Evolutionary conservation across 345 rosid genomes (phyloP).

Genomic region (Linum trigynum): DNA sequence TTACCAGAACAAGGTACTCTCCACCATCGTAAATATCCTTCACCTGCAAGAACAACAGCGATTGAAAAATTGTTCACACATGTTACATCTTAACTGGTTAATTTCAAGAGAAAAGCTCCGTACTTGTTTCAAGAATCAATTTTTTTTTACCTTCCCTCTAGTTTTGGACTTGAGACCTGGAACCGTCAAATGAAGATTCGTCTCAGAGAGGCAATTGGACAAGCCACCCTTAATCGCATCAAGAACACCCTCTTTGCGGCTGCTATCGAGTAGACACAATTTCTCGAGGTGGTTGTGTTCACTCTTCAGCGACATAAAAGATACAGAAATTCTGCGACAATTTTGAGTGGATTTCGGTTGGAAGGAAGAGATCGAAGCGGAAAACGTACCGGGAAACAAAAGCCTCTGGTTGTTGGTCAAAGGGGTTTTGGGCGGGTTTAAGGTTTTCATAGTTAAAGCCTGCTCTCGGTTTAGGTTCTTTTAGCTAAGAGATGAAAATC

Average conservation of each 20-base stretch:
- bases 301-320: slow-evolving; percentile 4
- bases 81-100: too few relatives aligned
- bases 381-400: neutral
- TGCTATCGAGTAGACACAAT: slow-evolving; percentile 18
- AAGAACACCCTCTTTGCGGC: slow-evolving; percentile 52
- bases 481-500: too few relatives aligned
- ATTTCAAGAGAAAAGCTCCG: neutral
- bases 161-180: slow-evolving; percentile 68
- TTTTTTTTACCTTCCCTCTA: slow-evolving; percentile 78
- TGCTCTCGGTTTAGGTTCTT: too few relatives aligned
- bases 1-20: slow-evolving; percentile 74
- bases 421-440: slow-evolving; percentile 17
- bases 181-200: slow-evolving; percentile 62
- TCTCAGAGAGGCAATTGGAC: slow-evolving; percentile 65
- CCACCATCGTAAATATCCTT: slow-evolving; percentile 83
- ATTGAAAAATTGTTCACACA: neutral
- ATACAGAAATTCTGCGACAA: slow-evolving; percentile 4
- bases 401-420: neutral
- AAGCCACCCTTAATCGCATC: slow-evolving; percentile 42
- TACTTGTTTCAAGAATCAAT: neutral
- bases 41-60: slow-evolving; percentile 38
- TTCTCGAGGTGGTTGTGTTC: slow-evolving; percentile 4
- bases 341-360: slow-evolving; percentile 7
- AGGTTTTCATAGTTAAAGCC: neutral
- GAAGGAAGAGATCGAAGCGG: neutral